These are phyloP conservation scores for Teratosphaeria viscida DNA, from an alignment of 2,329 filamentous ascomycete genomes.

Conservation along the genomic window DNA sequence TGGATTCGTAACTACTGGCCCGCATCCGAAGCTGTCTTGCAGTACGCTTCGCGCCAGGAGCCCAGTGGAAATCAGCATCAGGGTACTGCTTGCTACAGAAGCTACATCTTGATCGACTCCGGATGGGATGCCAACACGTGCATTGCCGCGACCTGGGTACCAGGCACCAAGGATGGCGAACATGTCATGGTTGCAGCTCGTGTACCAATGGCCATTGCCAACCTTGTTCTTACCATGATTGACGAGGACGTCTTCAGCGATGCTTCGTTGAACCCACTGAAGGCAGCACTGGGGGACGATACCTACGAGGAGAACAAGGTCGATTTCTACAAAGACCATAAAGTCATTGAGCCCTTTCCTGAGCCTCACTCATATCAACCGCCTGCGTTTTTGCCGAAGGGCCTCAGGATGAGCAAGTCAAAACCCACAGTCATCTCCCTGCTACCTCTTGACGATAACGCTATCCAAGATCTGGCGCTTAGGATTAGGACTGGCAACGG, in stretches of 20 bases:
- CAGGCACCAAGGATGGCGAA: neutral
- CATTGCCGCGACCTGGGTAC: neutral
- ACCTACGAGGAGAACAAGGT: conserved; percentile 1
- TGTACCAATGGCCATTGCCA: neutral
- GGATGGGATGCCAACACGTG: neutral
- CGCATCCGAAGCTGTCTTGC: neutral
- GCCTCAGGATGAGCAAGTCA: neutral
- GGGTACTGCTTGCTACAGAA: neutral
- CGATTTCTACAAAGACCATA: conserved; percentile 1
- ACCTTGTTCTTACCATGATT: conserved; percentile 1
- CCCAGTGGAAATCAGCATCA: neutral
- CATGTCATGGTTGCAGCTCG: neutral
- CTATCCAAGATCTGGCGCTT: neutral
- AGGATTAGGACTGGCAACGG: neutral
- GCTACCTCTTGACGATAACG: neutral
- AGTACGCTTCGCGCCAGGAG: neutral
- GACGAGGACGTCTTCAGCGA: neutral
- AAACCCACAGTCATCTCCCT: neutral
- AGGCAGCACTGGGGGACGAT: neutral
- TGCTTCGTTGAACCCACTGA: neutral
- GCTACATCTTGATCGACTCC: conserved; percentile 2
- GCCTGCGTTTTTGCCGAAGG: neutral
- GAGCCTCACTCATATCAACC: neutral
- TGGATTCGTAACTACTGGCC: neutral
- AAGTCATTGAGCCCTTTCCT: neutral